Evolutionary conservation across 257 asterid genomes (phyloP), one percentile per base, ranked within the genome.

Genomic region (Echites panduratus): DNA sequence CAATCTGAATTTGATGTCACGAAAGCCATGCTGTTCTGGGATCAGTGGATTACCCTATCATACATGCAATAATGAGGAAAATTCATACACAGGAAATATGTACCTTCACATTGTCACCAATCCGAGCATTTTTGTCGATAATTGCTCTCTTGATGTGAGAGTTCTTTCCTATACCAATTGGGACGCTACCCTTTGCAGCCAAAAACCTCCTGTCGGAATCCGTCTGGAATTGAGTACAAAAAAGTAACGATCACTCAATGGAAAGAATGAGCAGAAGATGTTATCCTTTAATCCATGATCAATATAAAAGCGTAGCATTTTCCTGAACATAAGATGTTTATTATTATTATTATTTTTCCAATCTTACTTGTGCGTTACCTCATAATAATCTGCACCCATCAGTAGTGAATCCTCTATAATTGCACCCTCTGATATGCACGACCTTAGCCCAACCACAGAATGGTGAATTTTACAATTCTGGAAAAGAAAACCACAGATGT

Each of bases 351-450:
- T n/a, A n/a, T 10, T 58, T 10, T 26, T 24, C 6, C 11, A 9
- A 45, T 70, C 8, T 72, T 64, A 10, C 26, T 68, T 76, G 49
- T 76, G 67, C 40, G 61, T 82, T 88, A 92, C 98, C 96, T 92
- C 98, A 19, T 92, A 92, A 78, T 92, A 92, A 81, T 92, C 98
- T 52, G 96, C 97, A 58, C 97, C 97, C 97, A 92, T 92, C 82
- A 92, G 77, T 81, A 92, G 79, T 19, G 96, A 43, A 73, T 92
- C 98, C 83, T 92, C 98, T 73, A 92, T 89, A 75, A 90, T 76
- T 76, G 98, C 98, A 59, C 98, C 98, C 76, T 86, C 97, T 47
- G 98, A 89, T 74, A 92, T 89, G 84, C 98, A 92, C n/a, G 98
- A 92, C 75, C 98, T 83, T 29, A 92, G 95, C 73, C 98, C 98